A percentile compares a stretch with the other conserved stretches of the same genome.
Evolutionary conservation across 176 grass and related monocot species (phyloP).

Genomic region (Calamus simplicifolius): DNA sequence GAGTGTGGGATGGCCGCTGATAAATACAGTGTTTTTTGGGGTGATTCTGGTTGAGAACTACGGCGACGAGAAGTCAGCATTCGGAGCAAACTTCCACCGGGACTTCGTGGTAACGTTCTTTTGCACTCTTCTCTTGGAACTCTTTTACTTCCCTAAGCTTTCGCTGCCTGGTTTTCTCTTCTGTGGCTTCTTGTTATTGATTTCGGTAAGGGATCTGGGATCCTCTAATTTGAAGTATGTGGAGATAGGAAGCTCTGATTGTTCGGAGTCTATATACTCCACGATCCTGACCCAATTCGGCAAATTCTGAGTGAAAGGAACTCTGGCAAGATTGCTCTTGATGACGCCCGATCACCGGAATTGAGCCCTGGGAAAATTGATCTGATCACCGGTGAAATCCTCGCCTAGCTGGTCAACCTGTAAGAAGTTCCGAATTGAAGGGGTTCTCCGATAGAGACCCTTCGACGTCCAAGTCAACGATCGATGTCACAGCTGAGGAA

Average conservation of each 20-base stretch:
- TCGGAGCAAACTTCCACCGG: slow-evolving; percentile 32
- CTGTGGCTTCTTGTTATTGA: slow-evolving; percentile 68
- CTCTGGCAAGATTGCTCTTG: slow-evolving; percentile 75
- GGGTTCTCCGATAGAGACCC: no score
- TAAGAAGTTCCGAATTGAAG: no score
- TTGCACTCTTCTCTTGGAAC: slow-evolving; percentile 70
- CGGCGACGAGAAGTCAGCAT: slow-evolving; percentile 38
- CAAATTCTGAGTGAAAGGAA: slow-evolving; percentile 83
- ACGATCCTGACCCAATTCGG: slow-evolving; percentile 52
- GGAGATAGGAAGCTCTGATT: slow-evolving; percentile 45
- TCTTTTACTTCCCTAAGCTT: slow-evolving; percentile 84
- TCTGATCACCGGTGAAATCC: no score
- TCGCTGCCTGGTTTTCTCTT: slow-evolving; percentile 63
- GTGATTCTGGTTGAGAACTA: slow-evolving; percentile 42
- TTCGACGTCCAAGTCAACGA: no score
- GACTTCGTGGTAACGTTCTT: slow-evolving; percentile 65
- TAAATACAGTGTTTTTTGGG: slow-evolving; percentile 57
- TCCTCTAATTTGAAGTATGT: slow-evolving; percentile 35
- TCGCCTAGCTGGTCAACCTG: no score
- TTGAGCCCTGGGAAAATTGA: no score
- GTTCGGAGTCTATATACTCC: slow-evolving; percentile 42
- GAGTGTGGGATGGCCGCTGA: slow-evolving; percentile 53
- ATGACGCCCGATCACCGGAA: no score
- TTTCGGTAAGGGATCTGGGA: slow-evolving; percentile 48
- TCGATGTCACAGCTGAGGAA: no score